A percentile compares a stretch with the other conserved stretches of the same genome.
Conservation (phyloP, 139 green algal species). For the Picochlorum sp. region DNA sequence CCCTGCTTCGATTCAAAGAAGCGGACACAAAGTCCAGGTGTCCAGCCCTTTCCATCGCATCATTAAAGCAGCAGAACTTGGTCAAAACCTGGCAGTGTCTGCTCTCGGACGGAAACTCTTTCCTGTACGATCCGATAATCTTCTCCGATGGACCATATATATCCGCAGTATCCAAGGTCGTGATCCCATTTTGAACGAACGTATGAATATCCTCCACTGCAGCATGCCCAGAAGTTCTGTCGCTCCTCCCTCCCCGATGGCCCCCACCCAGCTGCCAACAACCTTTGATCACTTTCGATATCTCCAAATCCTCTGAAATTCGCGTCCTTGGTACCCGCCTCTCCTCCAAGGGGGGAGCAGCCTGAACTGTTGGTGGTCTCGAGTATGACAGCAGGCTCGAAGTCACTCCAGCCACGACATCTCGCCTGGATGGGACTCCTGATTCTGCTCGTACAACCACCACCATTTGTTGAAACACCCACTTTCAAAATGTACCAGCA, state of each 20-base stretch:
- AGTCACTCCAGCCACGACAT: neutral
- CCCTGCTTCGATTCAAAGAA: constrained; percentile 25
- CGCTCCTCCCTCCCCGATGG: constrained; percentile 34
- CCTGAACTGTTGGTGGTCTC: neutral
- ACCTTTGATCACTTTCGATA: constrained; percentile 22
- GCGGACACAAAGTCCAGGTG: neutral
- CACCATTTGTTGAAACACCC: no score
- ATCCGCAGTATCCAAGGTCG: constrained; percentile 59
- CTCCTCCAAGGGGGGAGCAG: neutral
- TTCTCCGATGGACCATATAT: constrained; percentile 74
- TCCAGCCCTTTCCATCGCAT: constrained; percentile 23
- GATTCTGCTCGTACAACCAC: neutral
- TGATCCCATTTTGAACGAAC: constrained; percentile 52
- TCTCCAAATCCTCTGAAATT: constrained; percentile 16
- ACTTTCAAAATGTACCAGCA: no score
- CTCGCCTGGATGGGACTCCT: neutral
- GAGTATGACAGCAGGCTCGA: neutral
- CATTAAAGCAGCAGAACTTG: constrained; percentile 75
- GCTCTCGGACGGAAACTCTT: neutral
- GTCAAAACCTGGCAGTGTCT: constrained; percentile 51
- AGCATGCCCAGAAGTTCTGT: constrained; percentile 54
- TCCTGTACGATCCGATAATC: constrained; percentile 64
- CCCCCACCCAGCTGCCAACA: constrained; percentile 13
- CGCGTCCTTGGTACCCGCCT: constrained; percentile 9
- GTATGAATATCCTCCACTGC: constrained; percentile 54